phyloP scores from a whole-genome alignment of 1,284 basidiomycete genomes.

The Neonothopanus nambi region DNA sequence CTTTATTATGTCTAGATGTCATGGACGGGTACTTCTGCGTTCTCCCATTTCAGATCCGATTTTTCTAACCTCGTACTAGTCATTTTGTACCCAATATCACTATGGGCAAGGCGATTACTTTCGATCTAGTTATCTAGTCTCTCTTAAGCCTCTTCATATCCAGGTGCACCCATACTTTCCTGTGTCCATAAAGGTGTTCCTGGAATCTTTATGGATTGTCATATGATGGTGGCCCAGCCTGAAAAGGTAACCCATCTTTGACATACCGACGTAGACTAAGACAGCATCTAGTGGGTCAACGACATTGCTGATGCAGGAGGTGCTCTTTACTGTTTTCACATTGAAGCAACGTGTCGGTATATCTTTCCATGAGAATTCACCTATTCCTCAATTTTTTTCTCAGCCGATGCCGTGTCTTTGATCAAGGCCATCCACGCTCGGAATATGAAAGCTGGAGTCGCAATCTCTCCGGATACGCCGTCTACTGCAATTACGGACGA shows the following conservation, averaged over 20 bases:
- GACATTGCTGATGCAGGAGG: conserved; percentile 97
- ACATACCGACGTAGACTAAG: conserved; percentile 13
- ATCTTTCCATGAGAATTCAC: conserved; percentile 10
- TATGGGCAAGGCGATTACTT: conserved; percentile 61
- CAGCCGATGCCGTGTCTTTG: conserved; percentile 74
- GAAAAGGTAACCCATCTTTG: conserved; percentile 59
- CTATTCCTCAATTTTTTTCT: conserved; percentile 7
- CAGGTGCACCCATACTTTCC: conserved; percentile 88
- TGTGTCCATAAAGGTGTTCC: conserved; percentile 90
- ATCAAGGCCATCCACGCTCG: conserved; percentile 75
- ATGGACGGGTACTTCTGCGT: conserved; percentile 84
- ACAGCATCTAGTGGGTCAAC: conserved; percentile 79
- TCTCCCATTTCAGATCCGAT: too few relatives aligned
- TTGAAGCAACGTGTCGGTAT: conserved; percentile 84
- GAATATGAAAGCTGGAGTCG: conserved; percentile 90
- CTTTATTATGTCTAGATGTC: conserved; percentile 69
- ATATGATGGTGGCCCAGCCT: conserved; percentile 99
- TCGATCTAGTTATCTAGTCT: conserved; percentile 4
- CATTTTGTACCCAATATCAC: conserved; percentile 99
- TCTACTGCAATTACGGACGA: conserved; percentile 83
- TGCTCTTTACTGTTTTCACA: conserved; percentile 94
- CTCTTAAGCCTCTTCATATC: conserved; percentile 11
- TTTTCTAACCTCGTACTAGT: conserved; percentile 47
- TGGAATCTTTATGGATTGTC: conserved; percentile 99
- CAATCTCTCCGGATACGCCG: conserved; percentile 92